These are phyloP conservation scores for Fusarium xyrophilum DNA, from an alignment of 2,329 filamentous ascomycete species.

Conservation along the genomic window DNA sequence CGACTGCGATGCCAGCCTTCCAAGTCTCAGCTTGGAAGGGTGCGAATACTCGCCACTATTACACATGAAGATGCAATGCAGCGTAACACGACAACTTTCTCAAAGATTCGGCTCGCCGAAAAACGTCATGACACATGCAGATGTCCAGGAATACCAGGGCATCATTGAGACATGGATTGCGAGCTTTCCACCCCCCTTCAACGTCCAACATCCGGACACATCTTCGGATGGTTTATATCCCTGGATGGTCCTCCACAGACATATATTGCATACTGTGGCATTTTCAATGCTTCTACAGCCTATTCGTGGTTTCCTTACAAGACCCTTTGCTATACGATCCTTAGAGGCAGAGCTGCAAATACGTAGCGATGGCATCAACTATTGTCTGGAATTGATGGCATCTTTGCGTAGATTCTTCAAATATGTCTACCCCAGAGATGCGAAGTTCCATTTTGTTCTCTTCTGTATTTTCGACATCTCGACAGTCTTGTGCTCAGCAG, in stretches of 20 bases:
- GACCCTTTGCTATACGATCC: slow-evolving; percentile 40
- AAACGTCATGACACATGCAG: slow-evolving; percentile 38
- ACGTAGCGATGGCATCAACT: slow-evolving; percentile 52
- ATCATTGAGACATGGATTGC: slow-evolving; percentile 53
- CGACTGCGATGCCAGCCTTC: slow-evolving; percentile 45
- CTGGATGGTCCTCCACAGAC: slow-evolving; percentile 56
- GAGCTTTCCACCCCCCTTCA: slow-evolving; percentile 52
- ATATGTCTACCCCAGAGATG: slow-evolving; percentile 53
- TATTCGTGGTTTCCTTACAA: slow-evolving; percentile 55
- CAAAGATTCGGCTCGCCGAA: slow-evolving; percentile 43
- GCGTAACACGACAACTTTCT: slow-evolving; percentile 44
- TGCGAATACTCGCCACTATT: slow-evolving; percentile 44
- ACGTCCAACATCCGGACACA: slow-evolving; percentile 50
- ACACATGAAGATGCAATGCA: slow-evolving; percentile 49
- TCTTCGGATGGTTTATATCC: slow-evolving; percentile 50
- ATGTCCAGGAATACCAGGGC: slow-evolving; percentile 45
- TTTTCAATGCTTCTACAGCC: slow-evolving; percentile 56
- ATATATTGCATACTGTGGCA: slow-evolving; percentile 53
- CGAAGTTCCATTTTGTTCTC: slow-evolving; percentile 57
- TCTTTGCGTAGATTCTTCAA: slow-evolving; percentile 52
- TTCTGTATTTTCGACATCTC: slow-evolving; percentile 61
- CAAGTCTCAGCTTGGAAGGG: slow-evolving; percentile 45
- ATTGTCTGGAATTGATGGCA: slow-evolving; percentile 52
- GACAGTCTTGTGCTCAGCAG: slow-evolving; percentile 57
- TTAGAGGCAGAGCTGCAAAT: slow-evolving; percentile 47